Evolutionary conservation across 495 filamentous ascomycete genomes (phyloP), one percentile per base, ranked within the genome.

Genomic region (Patellaria atrata): DNA sequence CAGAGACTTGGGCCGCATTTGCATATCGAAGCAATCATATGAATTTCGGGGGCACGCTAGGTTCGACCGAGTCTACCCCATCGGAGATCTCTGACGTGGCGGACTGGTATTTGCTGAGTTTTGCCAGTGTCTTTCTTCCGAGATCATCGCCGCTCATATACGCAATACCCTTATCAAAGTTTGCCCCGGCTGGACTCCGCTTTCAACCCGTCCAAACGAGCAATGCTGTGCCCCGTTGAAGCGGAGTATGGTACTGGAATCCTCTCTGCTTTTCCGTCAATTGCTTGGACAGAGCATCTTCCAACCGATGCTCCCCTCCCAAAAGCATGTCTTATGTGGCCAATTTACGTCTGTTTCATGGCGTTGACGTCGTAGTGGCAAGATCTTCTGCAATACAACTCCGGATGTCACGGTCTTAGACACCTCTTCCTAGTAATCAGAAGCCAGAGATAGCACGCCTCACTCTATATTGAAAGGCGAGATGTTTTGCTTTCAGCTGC

Each of bases 41-140:
- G 38, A 34, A 14, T 31, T 49, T 11, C 32, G 30, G 38, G 38
- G 28, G 11, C 32, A 49, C 48, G 42, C 48, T 52, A 52, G 48
- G 41, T 35, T 43, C 32, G 41, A 38, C 48, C 45, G 47, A 43
- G 41, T 39, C 42, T 44, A 30, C 41, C 48, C 48, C 45, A 49
- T 52, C 48, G 48, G 48, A 48, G 45, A 52, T 52, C 48, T 48
- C 45, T 52, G 48, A 52, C 48, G 48, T 52, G 48, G 48, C 48
- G 45, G 40, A 17, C 41, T 33, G 38, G 41, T 45, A 48, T 45
- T 52, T 45, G 48, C 49, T 48, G 42, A 49, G 43, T 40, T 34
- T 20, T 49, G 41, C 40, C 38, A 40, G 40, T 41, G 32, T n/a
- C 32, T 20, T 33, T 37, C 27, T 41, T 35, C 38, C 41, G 38